These are phyloP conservation scores for Macrocybe gigantea DNA, from an alignment of 768 basidiomycete genomes.

Conservation along the genomic window DNA sequence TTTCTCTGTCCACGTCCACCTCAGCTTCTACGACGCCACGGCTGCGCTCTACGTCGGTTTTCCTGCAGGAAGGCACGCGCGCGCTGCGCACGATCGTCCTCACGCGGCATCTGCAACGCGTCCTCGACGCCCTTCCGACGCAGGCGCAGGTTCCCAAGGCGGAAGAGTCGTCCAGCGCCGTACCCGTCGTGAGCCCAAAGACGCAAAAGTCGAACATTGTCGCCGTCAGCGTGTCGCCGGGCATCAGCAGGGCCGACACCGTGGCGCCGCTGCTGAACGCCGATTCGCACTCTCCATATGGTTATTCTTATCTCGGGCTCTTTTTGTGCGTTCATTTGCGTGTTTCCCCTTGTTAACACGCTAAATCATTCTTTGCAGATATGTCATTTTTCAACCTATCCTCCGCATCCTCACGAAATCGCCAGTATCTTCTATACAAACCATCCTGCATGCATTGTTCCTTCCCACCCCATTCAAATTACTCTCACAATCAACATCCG, in stretches of 20 bases:
- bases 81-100: constrained; percentile 58
- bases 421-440: constrained; percentile 57
- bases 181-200: constrained; percentile 32
- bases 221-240: constrained; percentile 68
- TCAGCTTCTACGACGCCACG: constrained; percentile 1
- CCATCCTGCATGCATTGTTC: constrained; percentile 76
- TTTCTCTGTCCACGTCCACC: constrained; percentile 10
- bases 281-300: constrained; percentile 30
- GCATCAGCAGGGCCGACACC: constrained; percentile 68
- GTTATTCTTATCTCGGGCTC: constrained; percentile 36
- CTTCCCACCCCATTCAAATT: constrained; percentile 76
- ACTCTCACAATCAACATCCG: constrained; percentile 14
- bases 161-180: constrained; percentile 14
- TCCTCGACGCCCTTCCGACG: constrained; percentile 76
- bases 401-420: constrained; percentile 68
- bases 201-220: constrained; percentile 69
- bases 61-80: constrained; percentile 59
- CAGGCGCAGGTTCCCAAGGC: constrained; percentile 41
- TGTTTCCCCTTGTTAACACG: background rate
- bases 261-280: constrained; percentile 50
- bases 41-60: constrained; percentile 23
- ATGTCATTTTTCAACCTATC: constrained; percentile 60
- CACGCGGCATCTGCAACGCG: constrained; percentile 76
- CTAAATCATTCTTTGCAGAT: constrained; percentile 33
- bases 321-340: constrained; percentile 38